Evolutionary conservation across 78 protist genomes (phyloP).

Genomic region (Emiliania huxleyi): DNA sequence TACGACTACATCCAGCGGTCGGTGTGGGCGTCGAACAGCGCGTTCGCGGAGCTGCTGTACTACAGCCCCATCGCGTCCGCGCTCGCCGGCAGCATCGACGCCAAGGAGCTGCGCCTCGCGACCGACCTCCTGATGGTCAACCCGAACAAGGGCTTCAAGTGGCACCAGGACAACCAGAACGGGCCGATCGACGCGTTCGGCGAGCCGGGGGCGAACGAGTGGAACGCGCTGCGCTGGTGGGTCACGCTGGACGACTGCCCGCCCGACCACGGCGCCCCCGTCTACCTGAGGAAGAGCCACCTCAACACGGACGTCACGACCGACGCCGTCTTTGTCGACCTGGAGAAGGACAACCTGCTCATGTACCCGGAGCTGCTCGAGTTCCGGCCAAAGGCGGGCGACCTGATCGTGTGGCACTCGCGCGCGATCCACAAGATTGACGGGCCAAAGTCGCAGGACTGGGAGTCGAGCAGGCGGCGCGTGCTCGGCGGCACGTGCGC

Average conservation of each 20-base stretch:
- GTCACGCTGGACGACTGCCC: constrained; percentile 45
- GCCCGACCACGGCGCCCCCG: constrained; percentile 33
- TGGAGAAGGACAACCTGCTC: constrained; percentile 10
- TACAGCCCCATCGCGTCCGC: constrained; percentile 19
- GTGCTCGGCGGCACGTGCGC: constrained; percentile 49
- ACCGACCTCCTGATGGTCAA: constrained; percentile 52
- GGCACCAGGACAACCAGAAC: constrained; percentile 57
- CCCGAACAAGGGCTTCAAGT: constrained; percentile 53
- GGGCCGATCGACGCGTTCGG: constrained; percentile 41
- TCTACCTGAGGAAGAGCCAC: not conserved
- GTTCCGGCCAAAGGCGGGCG: constrained; percentile 53
- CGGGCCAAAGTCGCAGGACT: not conserved
- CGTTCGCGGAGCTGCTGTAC: constrained; percentile 25
- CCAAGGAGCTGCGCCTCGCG: constrained; percentile 28
- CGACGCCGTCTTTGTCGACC: constrained; percentile 32
- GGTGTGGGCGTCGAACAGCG: constrained; percentile 13
- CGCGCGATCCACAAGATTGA: constrained; percentile 32
- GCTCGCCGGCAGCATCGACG: not conserved
- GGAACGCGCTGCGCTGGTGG: constrained; percentile 38
- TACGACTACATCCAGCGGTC: constrained; percentile 53
- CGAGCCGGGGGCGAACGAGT: not conserved
- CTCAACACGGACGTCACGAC: not conserved
- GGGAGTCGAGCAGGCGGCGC: not conserved
- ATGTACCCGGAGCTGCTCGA: constrained; percentile 22
- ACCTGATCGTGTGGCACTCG: constrained; percentile 46